Conservation (phyloP, 129 eudicot species). For the Logfia minima region DNA sequence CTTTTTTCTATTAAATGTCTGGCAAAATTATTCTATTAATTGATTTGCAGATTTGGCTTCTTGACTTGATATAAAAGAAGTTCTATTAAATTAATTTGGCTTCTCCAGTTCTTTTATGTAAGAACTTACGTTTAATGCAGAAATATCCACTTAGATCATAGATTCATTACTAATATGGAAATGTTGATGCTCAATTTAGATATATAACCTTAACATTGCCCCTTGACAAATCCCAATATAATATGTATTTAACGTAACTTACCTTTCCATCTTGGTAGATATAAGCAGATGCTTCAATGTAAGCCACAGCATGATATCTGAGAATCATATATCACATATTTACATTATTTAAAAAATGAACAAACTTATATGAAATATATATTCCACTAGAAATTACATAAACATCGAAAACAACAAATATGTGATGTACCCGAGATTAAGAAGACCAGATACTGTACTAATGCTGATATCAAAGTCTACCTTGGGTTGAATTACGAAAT, state of each 20-base stretch:
- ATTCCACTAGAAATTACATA: slow-evolving; percentile 9
- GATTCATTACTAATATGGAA: too few species aligned
- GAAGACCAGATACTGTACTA: slow-evolving; percentile 97
- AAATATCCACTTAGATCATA: too few species aligned
- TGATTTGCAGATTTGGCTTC: too few species aligned
- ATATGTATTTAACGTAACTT: neutral
- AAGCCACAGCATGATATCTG: slow-evolving; percentile 98
- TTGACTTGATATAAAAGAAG: too few species aligned
- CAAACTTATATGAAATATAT: neutral
- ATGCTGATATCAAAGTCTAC: slow-evolving; percentile 98
- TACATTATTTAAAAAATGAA: slow-evolving; percentile 5
- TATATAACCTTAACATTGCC: too few species aligned
- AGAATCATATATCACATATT: slow-evolving; percentile 7
- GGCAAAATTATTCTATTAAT: too few species aligned
- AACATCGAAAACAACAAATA: neutral
- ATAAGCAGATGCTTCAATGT: slow-evolving; percentile 95
- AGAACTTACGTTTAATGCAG: too few species aligned
- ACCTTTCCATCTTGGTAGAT: slow-evolving; percentile 99
- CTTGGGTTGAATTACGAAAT: slow-evolving; percentile 94
- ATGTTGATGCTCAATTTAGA: too few species aligned
- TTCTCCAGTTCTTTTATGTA: too few species aligned
- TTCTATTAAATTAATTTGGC: too few species aligned
- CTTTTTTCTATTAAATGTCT: too few species aligned
- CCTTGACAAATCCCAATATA: too few species aligned
- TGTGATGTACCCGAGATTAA: slow-evolving; percentile 83